A percentile compares a stretch with the other conserved stretches of the same genome.
Conservation (phyloP, 345 rosid species). For the Zanthoxylum bungeanum region DNA sequence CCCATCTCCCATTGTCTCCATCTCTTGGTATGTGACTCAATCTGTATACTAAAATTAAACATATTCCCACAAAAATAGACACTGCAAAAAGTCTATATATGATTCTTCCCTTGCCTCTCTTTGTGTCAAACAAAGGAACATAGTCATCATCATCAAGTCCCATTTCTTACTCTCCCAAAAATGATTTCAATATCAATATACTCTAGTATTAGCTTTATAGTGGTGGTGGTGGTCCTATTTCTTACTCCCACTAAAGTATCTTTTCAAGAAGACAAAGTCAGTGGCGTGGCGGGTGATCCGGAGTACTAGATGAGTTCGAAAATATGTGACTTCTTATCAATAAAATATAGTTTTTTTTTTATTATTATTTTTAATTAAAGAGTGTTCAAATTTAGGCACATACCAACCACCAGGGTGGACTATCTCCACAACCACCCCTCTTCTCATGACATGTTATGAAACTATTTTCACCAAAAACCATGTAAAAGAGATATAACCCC, state of each 20-base stretch:
- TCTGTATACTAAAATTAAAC: slow-evolving; percentile 31
- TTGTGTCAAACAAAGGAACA: slow-evolving; percentile 37
- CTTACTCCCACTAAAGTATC: no score
- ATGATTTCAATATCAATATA: background rate
- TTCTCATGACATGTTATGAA: background rate
- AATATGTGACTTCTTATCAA: no score
- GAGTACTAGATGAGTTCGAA: no score
- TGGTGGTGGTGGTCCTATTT: background rate
- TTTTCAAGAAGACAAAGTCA: no score
- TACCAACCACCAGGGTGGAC: no score
- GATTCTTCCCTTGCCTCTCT: slow-evolving; percentile 21
- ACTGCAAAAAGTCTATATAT: slow-evolving; percentile 26
- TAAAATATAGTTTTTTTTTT: no score
- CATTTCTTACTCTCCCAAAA: slow-evolving; percentile 14
- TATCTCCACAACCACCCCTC: no score
- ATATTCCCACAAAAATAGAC: slow-evolving; percentile 29
- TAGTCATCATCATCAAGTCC: slow-evolving; percentile 4
- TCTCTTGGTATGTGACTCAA: slow-evolving; percentile 23
- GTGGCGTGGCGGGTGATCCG: no score
- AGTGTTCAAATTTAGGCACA: no score
- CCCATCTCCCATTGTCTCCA: slow-evolving; percentile 31
- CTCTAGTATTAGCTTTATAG: background rate
- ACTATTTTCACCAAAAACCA: background rate
- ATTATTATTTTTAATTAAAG: no score
- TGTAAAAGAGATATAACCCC: background rate